Base-by-base conservation (phyloP, 2,329 filamentous ascomycete genomes). In the Aspergillus chevalieri region DNA sequence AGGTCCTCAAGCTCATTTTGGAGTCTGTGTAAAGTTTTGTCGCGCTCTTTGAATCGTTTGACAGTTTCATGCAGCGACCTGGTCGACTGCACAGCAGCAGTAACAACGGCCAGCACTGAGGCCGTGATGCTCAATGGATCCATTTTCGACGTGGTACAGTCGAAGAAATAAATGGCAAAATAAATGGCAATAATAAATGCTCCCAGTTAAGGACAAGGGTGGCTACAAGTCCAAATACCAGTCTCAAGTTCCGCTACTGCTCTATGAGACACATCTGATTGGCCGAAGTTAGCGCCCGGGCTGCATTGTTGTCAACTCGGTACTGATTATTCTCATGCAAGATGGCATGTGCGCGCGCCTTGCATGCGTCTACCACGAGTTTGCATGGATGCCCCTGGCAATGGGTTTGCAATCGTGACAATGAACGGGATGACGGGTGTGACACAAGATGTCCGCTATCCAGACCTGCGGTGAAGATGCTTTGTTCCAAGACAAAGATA, bases 331-430 rank as follows among this genome's bases (percentile, higher is more conserved):
- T 36, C 33, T 2, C 2, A 36, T 36, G 33, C 43, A 60, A 22
- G 12, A 52, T 56, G 6, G 54, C 58, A 1, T 58, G 53, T 87
- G 54, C 79, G 43, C 85, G 1, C 79, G 82, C n/a, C 81, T 63
- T 0, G 81, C 84, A 52, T 86, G 88, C 61, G 86, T 80, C 24
- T 26, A 26, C 6, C 24, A 26, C 8, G 24, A 26, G 24, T 26
- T 26, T 8, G 24, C 24, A 26, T 9, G 24, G 24, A 2, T 26
- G 24, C 8, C 24, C 24, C 24, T 26, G 24, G 24, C 24, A 3
- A 26, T 2, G 24, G 24, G 24, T 26, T 26, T 26, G 24, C 6
- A 26, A 26, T 8, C 3, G 24, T 26, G 24, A 26, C 24, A 9
- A 26, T 26, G 24, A 26, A 3, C 24, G 7, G 24, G 6, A 26